A percentile compares a stretch with the other conserved stretches of the same genome.
Evolutionary conservation across 306 rosid species (phyloP).

Genomic region (Sophora flavescens): DNA sequence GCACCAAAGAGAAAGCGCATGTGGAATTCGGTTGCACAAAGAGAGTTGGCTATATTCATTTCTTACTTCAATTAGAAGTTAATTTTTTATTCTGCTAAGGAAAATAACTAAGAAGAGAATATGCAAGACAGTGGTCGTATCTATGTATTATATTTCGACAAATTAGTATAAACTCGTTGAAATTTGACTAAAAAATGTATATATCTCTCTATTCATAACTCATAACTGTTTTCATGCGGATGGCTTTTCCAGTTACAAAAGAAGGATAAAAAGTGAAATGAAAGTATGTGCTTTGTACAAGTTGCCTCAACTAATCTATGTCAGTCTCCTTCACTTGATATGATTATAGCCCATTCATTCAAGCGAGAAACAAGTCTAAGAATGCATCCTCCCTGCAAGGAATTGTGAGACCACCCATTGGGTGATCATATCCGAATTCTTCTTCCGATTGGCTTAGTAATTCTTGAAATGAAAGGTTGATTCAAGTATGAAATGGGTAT

Average conservation of each 20-base stretch:
- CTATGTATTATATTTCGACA: background rate
- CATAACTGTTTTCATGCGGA: too few species aligned
- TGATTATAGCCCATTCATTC: slow-evolving; percentile 5
- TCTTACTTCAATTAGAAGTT: background rate
- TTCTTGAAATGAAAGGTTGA: slow-evolving; percentile 43
- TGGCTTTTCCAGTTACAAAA: background rate
- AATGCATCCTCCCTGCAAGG: slow-evolving; percentile 51
- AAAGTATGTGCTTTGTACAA: background rate
- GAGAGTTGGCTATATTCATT: background rate
- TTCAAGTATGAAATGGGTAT: slow-evolving; percentile 51
- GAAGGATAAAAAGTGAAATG: background rate
- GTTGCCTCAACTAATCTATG: background rate
- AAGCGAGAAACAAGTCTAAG: slow-evolving; percentile 37
- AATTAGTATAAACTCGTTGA: background rate
- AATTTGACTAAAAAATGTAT: background rate
- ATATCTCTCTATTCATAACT: too few species aligned
- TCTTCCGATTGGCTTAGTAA: slow-evolving; percentile 42
- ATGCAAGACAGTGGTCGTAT: background rate
- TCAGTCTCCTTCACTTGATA: background rate
- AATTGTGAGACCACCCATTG: slow-evolving; percentile 57
- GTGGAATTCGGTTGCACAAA: too few species aligned
- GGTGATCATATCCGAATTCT: slow-evolving; percentile 51
- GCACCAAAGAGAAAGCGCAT: too few species aligned
- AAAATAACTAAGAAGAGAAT: background rate
- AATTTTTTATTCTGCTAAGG: background rate